Evolutionary conservation across 2,329 filamentous ascomycete genomes (phyloP), one percentile per base, ranked within the genome.

Genomic region (Ilyonectria destructans): DNA sequence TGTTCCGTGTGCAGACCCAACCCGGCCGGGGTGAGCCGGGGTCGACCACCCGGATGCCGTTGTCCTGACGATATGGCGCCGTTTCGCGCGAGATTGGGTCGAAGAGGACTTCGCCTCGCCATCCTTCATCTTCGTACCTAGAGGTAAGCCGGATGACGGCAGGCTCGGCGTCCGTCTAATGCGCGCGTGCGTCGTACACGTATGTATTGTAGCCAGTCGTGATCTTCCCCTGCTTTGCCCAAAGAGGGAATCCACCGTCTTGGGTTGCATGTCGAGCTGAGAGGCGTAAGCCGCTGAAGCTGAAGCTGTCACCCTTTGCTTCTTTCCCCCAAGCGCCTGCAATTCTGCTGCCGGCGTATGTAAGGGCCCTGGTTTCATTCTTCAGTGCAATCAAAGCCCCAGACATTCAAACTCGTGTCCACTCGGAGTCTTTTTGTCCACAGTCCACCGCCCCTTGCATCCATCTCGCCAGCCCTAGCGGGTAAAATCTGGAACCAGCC

Each of bases 21-120:
- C 35, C 33, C 37, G 61, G 40, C 54, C 54, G 23, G 61, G 61
- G 56, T 43, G 15, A 26, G 52, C 52, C 52, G 12, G 51, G 58
- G 63, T 45, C 40, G 29, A 15, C 46, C 21, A 31, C 43, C 55
- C 23, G 45, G n/a, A 60, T 19, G 4, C 46, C 69, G 75, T 77
- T 77, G 75, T 74, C 74, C 72, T 77, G 74, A 69, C 74, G 65
- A 76, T 77, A 66, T 72, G 69, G 72, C 60, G 72, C 54, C 60
- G 73, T 77, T 75, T 74, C 67, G 67, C 45, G 48, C 52, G 46
- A 55, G 68, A 51, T 56, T 68, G 49, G 69, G 45, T 46, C 57
- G 51, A 51, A 35, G 51, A 51, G 54, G 55, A 61, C 56, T 51
- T 52, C 60, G 55, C 55, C 60, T 69, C 58, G 23, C 33, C 46